Conservation (phyloP, 2,329 filamentous ascomycete species). For the Ascochyta koolunga region DNA sequence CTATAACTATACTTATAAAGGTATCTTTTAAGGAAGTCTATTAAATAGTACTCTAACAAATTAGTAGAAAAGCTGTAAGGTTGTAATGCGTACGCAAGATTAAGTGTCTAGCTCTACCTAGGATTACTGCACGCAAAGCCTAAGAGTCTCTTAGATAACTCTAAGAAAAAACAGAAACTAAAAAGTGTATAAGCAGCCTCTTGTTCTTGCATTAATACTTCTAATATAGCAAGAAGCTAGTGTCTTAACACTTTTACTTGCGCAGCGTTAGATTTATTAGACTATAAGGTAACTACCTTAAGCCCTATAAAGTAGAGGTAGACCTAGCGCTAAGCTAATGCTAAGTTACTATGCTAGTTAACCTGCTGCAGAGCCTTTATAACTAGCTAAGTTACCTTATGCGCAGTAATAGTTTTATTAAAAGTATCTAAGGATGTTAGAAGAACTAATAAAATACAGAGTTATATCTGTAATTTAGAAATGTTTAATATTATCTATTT, state of each 20-base stretch:
- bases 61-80: constrained; percentile 19
- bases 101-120: constrained; percentile 1
- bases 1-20: constrained; percentile 29
- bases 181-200: constrained; percentile 2
- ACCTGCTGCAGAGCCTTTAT: neutral
- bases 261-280: neutral
- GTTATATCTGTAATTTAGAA: neutral
- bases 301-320: neutral
- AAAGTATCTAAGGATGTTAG: neutral
- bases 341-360: neutral
- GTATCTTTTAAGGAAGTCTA: constrained; percentile 28
- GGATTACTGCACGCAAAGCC: neutral
- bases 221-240: neutral
- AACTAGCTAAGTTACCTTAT: neutral
- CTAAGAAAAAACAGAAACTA: constrained; percentile 12
- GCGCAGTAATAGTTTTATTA: neutral
- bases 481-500: neutral
- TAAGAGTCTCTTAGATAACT: constrained; percentile 16
- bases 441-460: neutral
- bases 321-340: neutral
- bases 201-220: neutral
- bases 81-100: constrained; percentile 24
- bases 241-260: neutral
- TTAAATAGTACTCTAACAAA: constrained; percentile 23
- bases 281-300: neutral